Base-by-base conservation (phyloP, 2,329 filamentous ascomycete species). In the Colletotrichum filicis region DNA sequence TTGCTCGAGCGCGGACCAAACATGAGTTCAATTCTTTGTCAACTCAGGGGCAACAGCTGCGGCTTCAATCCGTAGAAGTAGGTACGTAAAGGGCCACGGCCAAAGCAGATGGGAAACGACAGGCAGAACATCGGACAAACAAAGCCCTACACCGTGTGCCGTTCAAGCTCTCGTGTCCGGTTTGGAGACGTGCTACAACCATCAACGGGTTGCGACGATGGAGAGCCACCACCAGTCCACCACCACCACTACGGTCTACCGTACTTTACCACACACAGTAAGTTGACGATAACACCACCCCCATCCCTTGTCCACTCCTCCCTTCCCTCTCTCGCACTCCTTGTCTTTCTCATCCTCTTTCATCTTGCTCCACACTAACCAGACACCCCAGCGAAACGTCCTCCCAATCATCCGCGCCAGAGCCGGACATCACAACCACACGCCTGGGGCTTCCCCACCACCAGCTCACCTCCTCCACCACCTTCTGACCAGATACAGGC, bases 401-500 rank as follows among this genome's bases (percentile, higher is more conserved):
- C 55, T 64, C 49, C 60, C 67, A 73, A 70, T 64, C 60, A 61
- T 37, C 22, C 55, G 46, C 42, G n/a, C 60, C 30, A 59, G 52
- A 58, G 46, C 37, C 57, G 69, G 69, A 57, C 58, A 52, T 62
- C 22, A 58, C 37, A 35, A 62, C 63, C 56, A 57, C 49, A 53
- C 59, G 57, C 55, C 26, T 42, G 59, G 32, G 63, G 63, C 19
- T 46, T 26, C 63, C 52, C 57, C 63, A 66, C 62, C 62, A 30
- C 37, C 32, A 52, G 32, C 62, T 37, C 8, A 72, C 65, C 42
- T 30, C 24, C 14, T 26, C 64, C 70, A 57, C 56, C 60, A 60
- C 49, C 22, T 66, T 66, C 42, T 70, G 37, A 49, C 28, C 61
- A 58, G 52, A 66, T 73, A 67, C 67, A 66, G 71, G 60, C 70